Evolutionary conservation across 2,329 filamentous ascomycete species (phyloP), one percentile per base, ranked within the genome.

Genomic region (Xenoacremonium recifei): DNA sequence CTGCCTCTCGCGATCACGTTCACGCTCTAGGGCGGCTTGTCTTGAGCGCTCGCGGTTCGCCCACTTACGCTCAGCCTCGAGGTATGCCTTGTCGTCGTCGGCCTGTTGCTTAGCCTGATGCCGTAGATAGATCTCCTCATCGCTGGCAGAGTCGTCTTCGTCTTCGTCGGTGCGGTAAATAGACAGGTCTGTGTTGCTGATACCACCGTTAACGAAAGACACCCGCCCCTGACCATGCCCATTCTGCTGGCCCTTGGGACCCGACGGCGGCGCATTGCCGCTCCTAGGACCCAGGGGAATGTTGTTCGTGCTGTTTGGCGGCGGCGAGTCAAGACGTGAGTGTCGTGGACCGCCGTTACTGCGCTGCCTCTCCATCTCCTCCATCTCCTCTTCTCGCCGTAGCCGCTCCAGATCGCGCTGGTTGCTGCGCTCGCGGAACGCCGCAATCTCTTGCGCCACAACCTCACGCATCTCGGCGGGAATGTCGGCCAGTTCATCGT

Each of bases 401-500:
- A 96, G 70, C 4, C 93, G 86, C 65, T 99, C 93, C 59, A 95
- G 71, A 60, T 99, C 93, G 29, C 92, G 79, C 47, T 87, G 82
- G 45, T 84, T 96, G 54, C 92, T 96, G 16, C 92, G 80, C 53
- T 99, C 93, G 51, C 93, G 80, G 72, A 99, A 99, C 0, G 91
- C 88, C 0, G 89, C 84, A 57, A 99, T 99, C 63, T 99, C 95
- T 43, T 85, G 85, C 0, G 93, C 89, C 13, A 99, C 93, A 0
- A 89, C 91, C 62, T 95, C 93, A 18, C 93, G 84, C 89, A 96
- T 95, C 62, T 97, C 93, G 1, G 89, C 85, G 0, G 93, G 93
- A 35, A 99, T 96, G 58, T 99, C 93, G 16, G 91, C 85, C 21
- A 99, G 75, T 60, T 99, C 93, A 59, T 99, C 95, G 49, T 99